Base-by-base conservation (phyloP, 192 early-diverging fungal species). In the Podila minutissima region DNA sequence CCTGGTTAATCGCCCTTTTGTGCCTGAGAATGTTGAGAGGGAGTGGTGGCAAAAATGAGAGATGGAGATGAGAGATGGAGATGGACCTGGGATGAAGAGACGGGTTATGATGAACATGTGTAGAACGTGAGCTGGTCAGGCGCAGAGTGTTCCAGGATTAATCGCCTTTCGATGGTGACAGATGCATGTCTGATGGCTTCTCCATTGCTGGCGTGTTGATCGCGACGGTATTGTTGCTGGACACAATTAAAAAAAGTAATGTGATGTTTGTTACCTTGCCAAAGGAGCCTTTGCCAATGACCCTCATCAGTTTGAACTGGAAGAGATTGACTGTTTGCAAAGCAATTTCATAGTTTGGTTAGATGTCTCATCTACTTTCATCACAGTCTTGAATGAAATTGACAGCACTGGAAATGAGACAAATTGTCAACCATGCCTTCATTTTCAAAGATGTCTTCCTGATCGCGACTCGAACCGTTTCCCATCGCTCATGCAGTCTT, bases 251-350 rank as follows among this genome's bases (percentile, higher is more conserved):
- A 46, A 41, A 12, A 17, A 10, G 8, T 26, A 55, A 55, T 24
- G 53, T 22, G 24, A 1, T 19, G 5, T 8, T 37, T 15, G 4
- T 61, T 84, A 95, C 94, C 89, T 96, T 96, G 49, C 95, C 95
- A 77, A 96, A 96, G 15, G 94, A 92, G 6, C 95, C 95, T 78
- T 91, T 90, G 7, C 95, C 95, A 67, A 96, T 89, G 41, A 90
- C 88, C 31, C 92, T 74, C 24, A 96, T 72, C 61, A 96, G 83
- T 58, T 94, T 89, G 83, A 96, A 96, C 64, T 96, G 93, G 50
- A 85, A 72, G 15, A 96, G 82, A 72, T 89, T 91, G 38, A 95
- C 94, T 95, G 67, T 55, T 41, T 20, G 19, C 5, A 33, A 1
- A n/a, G 24, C 28, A 49, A 15, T 17, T 12, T 17, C 41, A 46